A percentile compares a stretch with the other conserved stretches of the same genome.
Conservation (phyloP, 2,329 filamentous ascomycete species). For the Calonectria multiphialidica region DNA sequence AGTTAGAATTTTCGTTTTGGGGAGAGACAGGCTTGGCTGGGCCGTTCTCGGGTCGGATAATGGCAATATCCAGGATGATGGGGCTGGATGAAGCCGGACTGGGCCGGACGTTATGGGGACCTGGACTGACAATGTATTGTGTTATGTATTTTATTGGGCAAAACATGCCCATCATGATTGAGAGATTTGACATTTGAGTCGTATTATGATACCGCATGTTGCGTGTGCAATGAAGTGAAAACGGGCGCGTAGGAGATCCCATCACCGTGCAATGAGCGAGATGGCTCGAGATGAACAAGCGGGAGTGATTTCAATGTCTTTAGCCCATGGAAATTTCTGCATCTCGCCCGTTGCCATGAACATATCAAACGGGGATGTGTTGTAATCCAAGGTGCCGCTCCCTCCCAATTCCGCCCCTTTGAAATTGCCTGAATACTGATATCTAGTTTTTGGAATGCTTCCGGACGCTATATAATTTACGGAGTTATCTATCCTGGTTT, state of each 20-base stretch:
- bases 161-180: conserved; percentile 16
- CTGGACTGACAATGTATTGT: conserved; percentile 29
- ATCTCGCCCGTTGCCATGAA: neutral
- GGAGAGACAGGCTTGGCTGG: conserved; percentile 15
- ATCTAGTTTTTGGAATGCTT: too few species aligned
- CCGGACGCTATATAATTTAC: too few species aligned
- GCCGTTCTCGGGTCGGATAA: conserved; percentile 1
- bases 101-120: conserved; percentile 11
- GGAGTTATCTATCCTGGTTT: too few species aligned
- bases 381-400: too few species aligned
- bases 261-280: neutral
- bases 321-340: too few species aligned
- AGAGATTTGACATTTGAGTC: conserved; percentile 10
- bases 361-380: too few species aligned
- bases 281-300: neutral
- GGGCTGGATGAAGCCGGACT: conserved; percentile 27
- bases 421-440: too few species aligned
- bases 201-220: neutral
- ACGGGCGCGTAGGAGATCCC: neutral
- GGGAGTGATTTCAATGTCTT: neutral
- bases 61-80: conserved; percentile 25
- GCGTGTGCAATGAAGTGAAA: neutral
- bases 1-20: conserved; percentile 20
- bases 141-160: conserved; percentile 27
- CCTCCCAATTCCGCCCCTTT: too few species aligned